Conservation (phyloP, 176 grass and related monocot species). For the Cocos nucifera region DNA sequence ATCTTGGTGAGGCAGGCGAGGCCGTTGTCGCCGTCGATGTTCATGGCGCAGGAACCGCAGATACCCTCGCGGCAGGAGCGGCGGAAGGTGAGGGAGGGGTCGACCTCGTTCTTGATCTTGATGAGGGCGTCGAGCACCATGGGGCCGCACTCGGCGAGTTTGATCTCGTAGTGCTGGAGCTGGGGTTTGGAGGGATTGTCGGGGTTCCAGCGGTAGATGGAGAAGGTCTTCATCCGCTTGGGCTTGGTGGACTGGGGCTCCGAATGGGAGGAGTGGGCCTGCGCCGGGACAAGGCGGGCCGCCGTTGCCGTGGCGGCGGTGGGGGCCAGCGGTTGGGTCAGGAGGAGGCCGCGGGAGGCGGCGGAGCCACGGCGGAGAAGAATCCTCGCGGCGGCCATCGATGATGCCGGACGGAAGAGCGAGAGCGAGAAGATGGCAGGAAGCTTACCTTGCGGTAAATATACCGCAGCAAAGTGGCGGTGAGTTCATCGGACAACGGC, state of each 20-base stretch:
- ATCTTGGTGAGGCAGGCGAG: conserved; percentile 99
- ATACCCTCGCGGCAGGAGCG: conserved; percentile 96
- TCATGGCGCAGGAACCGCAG: conserved; percentile 97
- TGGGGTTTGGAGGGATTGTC: conserved; percentile 76
- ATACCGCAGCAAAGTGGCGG: too few species aligned
- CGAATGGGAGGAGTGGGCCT: background rate
- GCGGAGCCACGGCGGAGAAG: conserved; percentile 41
- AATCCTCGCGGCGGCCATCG: conserved; percentile 22
- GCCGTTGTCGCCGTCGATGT: conserved; percentile 85
- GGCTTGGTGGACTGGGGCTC: background rate
- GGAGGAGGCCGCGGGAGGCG: conserved; percentile 45
- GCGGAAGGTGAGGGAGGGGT: conserved; percentile 91
- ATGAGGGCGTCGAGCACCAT: conserved; percentile 8
- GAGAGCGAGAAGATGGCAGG: background rate
- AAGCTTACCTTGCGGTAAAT: background rate
- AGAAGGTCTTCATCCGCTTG: conserved; percentile 63
- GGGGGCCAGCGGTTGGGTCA: conserved; percentile 23
- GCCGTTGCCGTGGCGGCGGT: background rate
- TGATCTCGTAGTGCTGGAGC: conserved; percentile 74
- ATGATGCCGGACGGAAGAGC: background rate
- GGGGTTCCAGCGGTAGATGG: conserved; percentile 96
- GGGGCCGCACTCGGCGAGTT: conserved; percentile 67
- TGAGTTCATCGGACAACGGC: too few species aligned
- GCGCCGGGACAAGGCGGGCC: background rate
- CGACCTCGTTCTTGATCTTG: conserved; percentile 16